phyloP scores from a whole-genome alignment of 2,329 filamentous ascomycete genomes.

The Hypocreales sp. region DNA sequence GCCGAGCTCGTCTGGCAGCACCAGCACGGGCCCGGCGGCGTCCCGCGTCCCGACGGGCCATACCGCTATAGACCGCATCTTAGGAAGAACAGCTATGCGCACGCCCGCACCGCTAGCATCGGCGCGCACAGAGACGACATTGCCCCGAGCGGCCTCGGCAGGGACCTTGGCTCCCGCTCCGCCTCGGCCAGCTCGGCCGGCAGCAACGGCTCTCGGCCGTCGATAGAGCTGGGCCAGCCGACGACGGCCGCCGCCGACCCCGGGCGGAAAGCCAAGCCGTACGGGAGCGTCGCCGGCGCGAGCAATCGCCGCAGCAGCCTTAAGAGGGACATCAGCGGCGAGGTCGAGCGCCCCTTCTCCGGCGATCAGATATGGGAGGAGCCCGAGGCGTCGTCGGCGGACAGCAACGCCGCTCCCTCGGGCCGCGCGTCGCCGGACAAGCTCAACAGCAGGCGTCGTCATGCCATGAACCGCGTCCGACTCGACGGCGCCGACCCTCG shows the following conservation, averaged over 20 bases:
- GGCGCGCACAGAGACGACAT: constrained; percentile 29
- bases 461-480: constrained; percentile 15
- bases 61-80: constrained; percentile 55
- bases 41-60: constrained; percentile 43
- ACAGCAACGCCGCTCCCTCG: constrained; percentile 3
- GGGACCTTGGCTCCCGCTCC: constrained; percentile 26
- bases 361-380: constrained; percentile 84
- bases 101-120: constrained; percentile 45
- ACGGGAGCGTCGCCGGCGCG: constrained; percentile 22
- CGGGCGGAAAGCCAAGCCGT: constrained; percentile 19
- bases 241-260: constrained; percentile 5
- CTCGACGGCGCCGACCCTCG: constrained; percentile 21
- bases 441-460: constrained; percentile 16
- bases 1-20: constrained; percentile 69
- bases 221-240: constrained; percentile 12
- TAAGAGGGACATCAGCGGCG: constrained; percentile 56
- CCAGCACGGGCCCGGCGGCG: constrained; percentile 36
- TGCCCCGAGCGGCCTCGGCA: constrained; percentile 24
- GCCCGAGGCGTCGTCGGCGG: constrained; percentile 33
- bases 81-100: constrained; percentile 55
- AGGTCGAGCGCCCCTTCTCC: constrained; percentile 50
- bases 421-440: constrained; percentile 17
- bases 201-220: constrained; percentile 22
- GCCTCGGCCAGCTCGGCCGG: constrained; percentile 37
- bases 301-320: constrained; percentile 44